Evolutionary conservation across 805 yeast species (phyloP).

Genomic region (Yamadazyma laniorum): DNA sequence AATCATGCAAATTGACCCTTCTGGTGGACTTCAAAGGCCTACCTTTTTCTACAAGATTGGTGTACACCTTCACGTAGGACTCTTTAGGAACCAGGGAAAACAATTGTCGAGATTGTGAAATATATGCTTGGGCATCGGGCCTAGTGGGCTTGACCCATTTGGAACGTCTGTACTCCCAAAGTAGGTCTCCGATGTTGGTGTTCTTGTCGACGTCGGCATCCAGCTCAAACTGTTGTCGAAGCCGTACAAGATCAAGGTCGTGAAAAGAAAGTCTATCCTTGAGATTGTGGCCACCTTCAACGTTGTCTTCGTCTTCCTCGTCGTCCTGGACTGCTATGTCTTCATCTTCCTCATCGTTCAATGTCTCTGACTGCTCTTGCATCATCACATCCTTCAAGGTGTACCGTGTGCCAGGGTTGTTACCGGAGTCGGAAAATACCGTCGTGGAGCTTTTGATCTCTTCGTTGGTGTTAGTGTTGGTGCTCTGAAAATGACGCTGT

Average conservation of each 20-base stretch:
- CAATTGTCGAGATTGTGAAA: slow-evolving; percentile 12
- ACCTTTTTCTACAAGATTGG: slow-evolving; percentile 65
- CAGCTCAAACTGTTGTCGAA: slow-evolving; percentile 34
- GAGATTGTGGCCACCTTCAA: not conserved
- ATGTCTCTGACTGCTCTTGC: not conserved
- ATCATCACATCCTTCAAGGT: slow-evolving; percentile 19
- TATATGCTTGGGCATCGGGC: not conserved
- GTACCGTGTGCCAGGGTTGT: slow-evolving; percentile 5
- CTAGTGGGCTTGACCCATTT: slow-evolving; percentile 53
- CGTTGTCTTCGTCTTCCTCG: slow-evolving; percentile 14
- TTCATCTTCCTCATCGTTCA: not conserved
- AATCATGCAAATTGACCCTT: slow-evolving; percentile 73
- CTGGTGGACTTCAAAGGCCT: slow-evolving; percentile 54
- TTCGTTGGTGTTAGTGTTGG: slow-evolving; percentile 12
- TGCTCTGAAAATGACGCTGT: not conserved
- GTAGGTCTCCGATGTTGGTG: slow-evolving; percentile 27
- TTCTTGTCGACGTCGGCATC: not conserved
- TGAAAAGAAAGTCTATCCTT: slow-evolving; percentile 14
- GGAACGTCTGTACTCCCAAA: slow-evolving; percentile 69
- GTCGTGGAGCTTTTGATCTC: slow-evolving; percentile 15
- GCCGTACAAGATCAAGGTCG: slow-evolving; percentile 25
- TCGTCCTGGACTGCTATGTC: slow-evolving; percentile 12
- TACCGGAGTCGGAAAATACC: slow-evolving; percentile 7
- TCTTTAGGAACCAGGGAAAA: slow-evolving; percentile 44
- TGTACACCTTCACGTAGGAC: slow-evolving; percentile 62